Evolutionary conservation across 805 yeast genomes (phyloP).

Genomic region (Candida lessepsii): DNA sequence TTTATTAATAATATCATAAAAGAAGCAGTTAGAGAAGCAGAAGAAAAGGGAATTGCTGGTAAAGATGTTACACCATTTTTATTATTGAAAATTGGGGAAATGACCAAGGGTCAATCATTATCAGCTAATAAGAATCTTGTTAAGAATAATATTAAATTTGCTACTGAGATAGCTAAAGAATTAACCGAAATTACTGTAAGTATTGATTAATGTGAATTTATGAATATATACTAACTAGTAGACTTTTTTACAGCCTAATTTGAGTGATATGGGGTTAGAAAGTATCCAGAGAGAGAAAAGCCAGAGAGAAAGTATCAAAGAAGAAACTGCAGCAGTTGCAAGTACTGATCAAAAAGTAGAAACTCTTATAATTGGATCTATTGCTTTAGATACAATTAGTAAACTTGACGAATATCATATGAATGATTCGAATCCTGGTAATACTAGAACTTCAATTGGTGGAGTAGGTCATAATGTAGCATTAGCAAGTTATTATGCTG

Average conservation of each 20-base stretch:
- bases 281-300: background rate
- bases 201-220: background rate
- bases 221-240: slow-evolving; percentile 9
- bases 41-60: slow-evolving; percentile 53
- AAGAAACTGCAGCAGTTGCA: no score
- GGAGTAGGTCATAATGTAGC: slow-evolving; percentile 86
- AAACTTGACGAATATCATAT: slow-evolving; percentile 32
- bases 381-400: slow-evolving; percentile 73
- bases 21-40: slow-evolving; percentile 58
- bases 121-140: slow-evolving; percentile 73
- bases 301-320: background rate
- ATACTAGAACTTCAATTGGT: slow-evolving; percentile 57
- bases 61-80: slow-evolving; percentile 80
- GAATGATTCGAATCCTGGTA: slow-evolving; percentile 76
- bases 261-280: background rate
- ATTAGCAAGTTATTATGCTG: slow-evolving; percentile 49
- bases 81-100: slow-evolving; percentile 58
- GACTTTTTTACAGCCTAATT: background rate
- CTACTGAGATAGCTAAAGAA: slow-evolving; percentile 62
- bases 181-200: slow-evolving; percentile 31
- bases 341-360: no score
- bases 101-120: slow-evolving; percentile 71
- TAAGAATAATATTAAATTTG: slow-evolving; percentile 68
- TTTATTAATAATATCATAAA: slow-evolving; percentile 57
- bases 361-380: slow-evolving; percentile 63